phyloP scores from a whole-genome alignment of 257 asterid species.

The Echium plantagineum region DNA sequence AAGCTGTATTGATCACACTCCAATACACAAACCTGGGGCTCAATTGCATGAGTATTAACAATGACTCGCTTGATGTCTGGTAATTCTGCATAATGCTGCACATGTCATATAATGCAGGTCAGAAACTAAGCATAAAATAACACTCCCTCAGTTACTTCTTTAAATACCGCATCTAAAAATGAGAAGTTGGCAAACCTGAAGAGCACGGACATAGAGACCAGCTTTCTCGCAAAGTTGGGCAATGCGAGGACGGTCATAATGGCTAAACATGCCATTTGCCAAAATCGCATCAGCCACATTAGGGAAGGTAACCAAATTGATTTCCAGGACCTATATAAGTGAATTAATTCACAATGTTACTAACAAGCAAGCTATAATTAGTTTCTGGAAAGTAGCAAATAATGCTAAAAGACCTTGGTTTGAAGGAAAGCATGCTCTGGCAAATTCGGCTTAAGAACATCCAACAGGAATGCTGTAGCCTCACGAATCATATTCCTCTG shows the following conservation, averaged over 20 bases:
- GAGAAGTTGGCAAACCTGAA: conserved; percentile 50
- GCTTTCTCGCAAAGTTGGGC: conserved; percentile 98
- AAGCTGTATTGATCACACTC: neutral
- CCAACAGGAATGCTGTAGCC: conserved; percentile 96
- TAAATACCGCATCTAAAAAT: conserved; percentile 1
- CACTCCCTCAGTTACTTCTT: neutral
- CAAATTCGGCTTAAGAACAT: conserved; percentile 91
- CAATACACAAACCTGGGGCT: conserved; percentile 72
- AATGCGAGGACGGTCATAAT: conserved; percentile 89
- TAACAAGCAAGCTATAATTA: neutral
- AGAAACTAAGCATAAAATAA: neutral
- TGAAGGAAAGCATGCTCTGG: conserved; percentile 95
- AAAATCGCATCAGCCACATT: conserved; percentile 98
- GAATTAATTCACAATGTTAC: conserved; percentile 9
- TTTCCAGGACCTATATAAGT: conserved; percentile 72
- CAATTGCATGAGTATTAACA: conserved; percentile 99
- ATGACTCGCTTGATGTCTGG: conserved; percentile 97
- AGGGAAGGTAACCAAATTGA: conserved; percentile 88
- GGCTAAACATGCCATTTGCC: conserved; percentile 98
- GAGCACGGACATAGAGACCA: conserved; percentile 88
- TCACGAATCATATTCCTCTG: conserved; percentile 99
- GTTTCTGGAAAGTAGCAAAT: conserved; percentile 1
- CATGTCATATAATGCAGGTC: conserved; percentile 1
- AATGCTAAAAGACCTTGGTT: conserved; percentile 57
- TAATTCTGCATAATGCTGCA: conserved; percentile 88